Conservation (phyloP, 2,329 filamentous ascomycete species). For the Verticillium klebahnii region DNA sequence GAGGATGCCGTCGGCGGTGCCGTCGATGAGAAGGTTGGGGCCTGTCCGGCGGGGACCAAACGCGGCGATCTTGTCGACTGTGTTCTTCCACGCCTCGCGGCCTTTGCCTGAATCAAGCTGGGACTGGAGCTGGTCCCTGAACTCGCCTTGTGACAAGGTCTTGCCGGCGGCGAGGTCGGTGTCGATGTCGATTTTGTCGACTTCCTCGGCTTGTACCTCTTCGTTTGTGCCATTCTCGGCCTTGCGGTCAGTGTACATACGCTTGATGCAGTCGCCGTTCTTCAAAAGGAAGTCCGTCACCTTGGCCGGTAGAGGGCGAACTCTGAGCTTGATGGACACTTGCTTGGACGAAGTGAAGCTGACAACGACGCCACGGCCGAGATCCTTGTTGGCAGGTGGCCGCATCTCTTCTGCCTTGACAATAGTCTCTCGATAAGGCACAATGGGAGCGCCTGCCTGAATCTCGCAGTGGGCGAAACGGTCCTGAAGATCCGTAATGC, state of each 20-base stretch:
- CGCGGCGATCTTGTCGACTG: constrained; percentile 76
- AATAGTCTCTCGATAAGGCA: constrained; percentile 92
- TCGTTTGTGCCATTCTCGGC: constrained; percentile 31
- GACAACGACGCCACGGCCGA: constrained; percentile 77
- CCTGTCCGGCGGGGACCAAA: constrained; percentile 85
- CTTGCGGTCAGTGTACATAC: constrained; percentile 68
- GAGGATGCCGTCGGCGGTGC: constrained; percentile 67
- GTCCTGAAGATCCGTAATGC: constrained; percentile 87
- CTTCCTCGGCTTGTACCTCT: constrained; percentile 34
- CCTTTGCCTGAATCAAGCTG: constrained; percentile 65
- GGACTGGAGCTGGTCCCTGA: constrained; percentile 66
- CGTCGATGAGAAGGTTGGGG: constrained; percentile 85
- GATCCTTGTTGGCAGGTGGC: constrained; percentile 75
- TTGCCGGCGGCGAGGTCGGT: constrained; percentile 45
- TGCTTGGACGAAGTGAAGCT: constrained; percentile 81
- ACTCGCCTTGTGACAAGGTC: constrained; percentile 66
- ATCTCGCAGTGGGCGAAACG: constrained; percentile 93
- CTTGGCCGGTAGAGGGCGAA: constrained; percentile 70
- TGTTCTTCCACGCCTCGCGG: constrained; percentile 67
- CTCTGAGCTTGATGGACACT: constrained; percentile 69
- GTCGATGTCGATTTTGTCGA: constrained; percentile 46
- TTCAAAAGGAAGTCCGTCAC: constrained; percentile 85
- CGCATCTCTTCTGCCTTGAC: constrained; percentile 88
- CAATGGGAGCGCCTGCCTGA: constrained; percentile 88
- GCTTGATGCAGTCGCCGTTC: constrained; percentile 73